Base-by-base conservation (phyloP, 192 early-diverging fungal genomes). In the Funneliformis geosporum region DNA sequence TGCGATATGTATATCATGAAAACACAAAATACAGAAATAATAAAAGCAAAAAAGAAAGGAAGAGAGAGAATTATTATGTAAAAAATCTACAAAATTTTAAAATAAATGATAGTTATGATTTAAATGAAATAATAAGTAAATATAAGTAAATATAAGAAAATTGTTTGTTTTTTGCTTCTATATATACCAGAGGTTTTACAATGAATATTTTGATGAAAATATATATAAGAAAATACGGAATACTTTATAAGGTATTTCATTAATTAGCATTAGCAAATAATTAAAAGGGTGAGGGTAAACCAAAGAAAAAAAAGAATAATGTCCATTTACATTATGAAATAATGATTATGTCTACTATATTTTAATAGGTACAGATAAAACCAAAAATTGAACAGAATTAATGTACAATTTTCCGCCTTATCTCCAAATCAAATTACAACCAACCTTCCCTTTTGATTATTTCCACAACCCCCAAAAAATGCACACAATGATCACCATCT, bases 1-100 rank as follows among this genome's bases (percentile, higher is more conserved):
- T 70, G 61, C 78, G 79, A 68, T 79, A 71, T 78, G 72, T 81
- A 70, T 81, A 81, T 84, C 78, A 76, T 83, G 73, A 72, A 84
- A 80, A 67, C 76, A 82, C 79, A 81, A 83, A 79, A 81, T 79
- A 60, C 42, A 61, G 39, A 82, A 21, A 61, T 47, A 83, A 60
- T 28, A 59, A 67, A 38, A 47, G n/a, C n/a, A n/a, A n/a, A n/a
- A 33, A 80, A 73, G 39, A n/a, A 65, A 74, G 6, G 9, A 33
- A 73, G 23, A 28, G 47, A 71, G 23, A 64, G 40, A 76, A 47
- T 8, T 46, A n/a, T 60, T 60, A 82, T 33, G 71, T 61, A 80
- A 82, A 73, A 79, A 59, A 71, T 28, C 66, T 25, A 68, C 43
- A 75, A 76, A 70, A 60, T 33, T 80, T 47, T 28, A 70, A 62